These are phyloP conservation scores for Talaromyces albobiverticillius DNA, from an alignment of 2,329 filamentous ascomycete species.

Conservation along the genomic window DNA sequence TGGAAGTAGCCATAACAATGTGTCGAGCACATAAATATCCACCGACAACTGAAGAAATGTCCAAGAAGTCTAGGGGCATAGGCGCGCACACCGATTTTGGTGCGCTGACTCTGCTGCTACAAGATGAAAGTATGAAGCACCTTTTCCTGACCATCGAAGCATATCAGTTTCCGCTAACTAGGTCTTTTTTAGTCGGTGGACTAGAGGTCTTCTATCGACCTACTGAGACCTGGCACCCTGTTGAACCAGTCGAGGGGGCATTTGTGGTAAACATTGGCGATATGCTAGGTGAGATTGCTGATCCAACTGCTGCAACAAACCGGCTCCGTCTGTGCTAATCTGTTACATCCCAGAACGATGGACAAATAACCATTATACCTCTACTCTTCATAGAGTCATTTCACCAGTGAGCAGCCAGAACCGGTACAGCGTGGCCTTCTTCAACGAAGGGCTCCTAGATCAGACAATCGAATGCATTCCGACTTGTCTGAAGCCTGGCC, in stretches of 20 bases:
- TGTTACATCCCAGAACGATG: constrained; percentile 54
- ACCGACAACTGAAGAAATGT: constrained; percentile 32
- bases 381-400: constrained; percentile 3
- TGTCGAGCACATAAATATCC: constrained; percentile 36
- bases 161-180: neutral
- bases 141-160: constrained; percentile 18
- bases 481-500: constrained; percentile 31
- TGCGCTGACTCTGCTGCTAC: constrained; percentile 54
- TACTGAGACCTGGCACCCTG: constrained; percentile 45
- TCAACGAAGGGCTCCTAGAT: constrained; percentile 55
- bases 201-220: constrained; percentile 51
- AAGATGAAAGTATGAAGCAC: constrained; percentile 38
- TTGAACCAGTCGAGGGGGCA: constrained; percentile 45
- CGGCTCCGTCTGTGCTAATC: constrained; percentile 51
- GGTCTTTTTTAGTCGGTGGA: constrained; percentile 36
- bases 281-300: constrained; percentile 48
- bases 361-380: constrained; percentile 35
- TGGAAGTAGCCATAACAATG: neutral
- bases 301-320: too few species aligned
- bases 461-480: constrained; percentile 31
- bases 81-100: constrained; percentile 58
- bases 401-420: constrained; percentile 37
- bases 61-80: constrained; percentile 33
- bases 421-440: constrained; percentile 56
- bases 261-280: constrained; percentile 55